These are phyloP conservation scores for Suhomyces guaymorum DNA, from an alignment of 1,139 yeast species.

Conservation along the genomic window DNA sequence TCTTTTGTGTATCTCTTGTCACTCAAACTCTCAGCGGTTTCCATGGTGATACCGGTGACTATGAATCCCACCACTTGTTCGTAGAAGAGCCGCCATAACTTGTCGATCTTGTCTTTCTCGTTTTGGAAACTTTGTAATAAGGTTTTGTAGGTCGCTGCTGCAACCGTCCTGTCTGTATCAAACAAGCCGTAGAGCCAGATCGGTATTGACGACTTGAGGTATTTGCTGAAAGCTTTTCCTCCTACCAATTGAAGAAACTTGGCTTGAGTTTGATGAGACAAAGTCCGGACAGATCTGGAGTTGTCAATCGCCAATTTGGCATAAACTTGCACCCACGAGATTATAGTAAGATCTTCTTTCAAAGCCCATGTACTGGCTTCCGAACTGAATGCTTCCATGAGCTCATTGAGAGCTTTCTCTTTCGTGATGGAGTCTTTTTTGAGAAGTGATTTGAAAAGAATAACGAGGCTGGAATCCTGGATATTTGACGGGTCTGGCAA, in stretches of 20 bases:
- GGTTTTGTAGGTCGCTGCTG: constrained; percentile 48
- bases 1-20: constrained; percentile 72
- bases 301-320: constrained; percentile 76
- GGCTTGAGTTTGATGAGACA: constrained; percentile 67
- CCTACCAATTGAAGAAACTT: constrained; percentile 52
- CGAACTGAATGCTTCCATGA: constrained; percentile 25
- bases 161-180: constrained; percentile 67
- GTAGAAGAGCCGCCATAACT: constrained; percentile 61
- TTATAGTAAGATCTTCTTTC: constrained; percentile 35
- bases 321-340: constrained; percentile 79
- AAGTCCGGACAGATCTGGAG: constrained; percentile 60
- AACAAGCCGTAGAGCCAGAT: constrained; percentile 69
- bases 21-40: constrained; percentile 63
- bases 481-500: constrained; percentile 68
- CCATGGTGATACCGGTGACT: constrained; percentile 53
- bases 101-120: constrained; percentile 55
- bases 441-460: constrained; percentile 70
- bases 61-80: constrained; percentile 57
- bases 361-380: neutral
- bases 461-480: constrained; percentile 56
- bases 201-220: constrained; percentile 70
- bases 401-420: constrained; percentile 72
- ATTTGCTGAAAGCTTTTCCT: constrained; percentile 58
- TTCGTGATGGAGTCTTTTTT: constrained; percentile 83
- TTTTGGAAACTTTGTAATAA: constrained; percentile 58